A percentile compares a stretch with the other conserved stretches of the same genome.
Evolutionary conservation across 768 basidiomycete genomes (phyloP).

Genomic region (Suillus occidentalis): DNA sequence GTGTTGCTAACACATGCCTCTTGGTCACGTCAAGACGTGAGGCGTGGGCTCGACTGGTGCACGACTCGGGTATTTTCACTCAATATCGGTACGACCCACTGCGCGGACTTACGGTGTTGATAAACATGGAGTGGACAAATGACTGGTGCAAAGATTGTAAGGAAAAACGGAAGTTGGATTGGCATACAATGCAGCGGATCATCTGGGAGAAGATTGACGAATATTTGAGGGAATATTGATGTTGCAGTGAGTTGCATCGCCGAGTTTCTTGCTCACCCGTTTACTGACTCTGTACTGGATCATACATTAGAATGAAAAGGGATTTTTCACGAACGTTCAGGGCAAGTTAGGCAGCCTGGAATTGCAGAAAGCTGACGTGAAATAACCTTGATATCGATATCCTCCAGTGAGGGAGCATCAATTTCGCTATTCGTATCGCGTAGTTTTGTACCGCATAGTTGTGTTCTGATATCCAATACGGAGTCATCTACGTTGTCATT

Average conservation of each 20-base stretch:
- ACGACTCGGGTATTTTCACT: constrained; percentile 24
- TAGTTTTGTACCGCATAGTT: no score
- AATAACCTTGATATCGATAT: no score
- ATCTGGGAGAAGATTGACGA: neutral
- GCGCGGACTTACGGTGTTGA: constrained; percentile 33
- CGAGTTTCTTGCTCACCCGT: neutral
- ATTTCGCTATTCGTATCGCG: no score
- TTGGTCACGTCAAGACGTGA: neutral
- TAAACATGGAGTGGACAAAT: constrained; percentile 24
- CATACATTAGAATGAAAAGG: neutral
- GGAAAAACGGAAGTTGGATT: constrained; percentile 14
- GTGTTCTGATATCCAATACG: no score
- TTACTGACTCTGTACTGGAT: neutral
- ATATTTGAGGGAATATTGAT: neutral
- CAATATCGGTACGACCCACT: constrained; percentile 35
- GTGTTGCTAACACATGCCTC: constrained; percentile 5
- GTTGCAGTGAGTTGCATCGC: neutral
- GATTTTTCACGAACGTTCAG: neutral
- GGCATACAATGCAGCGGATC: neutral
- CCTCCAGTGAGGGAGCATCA: no score
- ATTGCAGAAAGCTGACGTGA: no score
- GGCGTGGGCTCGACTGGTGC: constrained; percentile 13
- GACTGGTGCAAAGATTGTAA: constrained; percentile 37
- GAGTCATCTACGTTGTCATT: no score
- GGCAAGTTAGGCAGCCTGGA: neutral